Base-by-base conservation (phyloP, 2,329 filamentous ascomycete species). In the Xylaria sp. region DNA sequence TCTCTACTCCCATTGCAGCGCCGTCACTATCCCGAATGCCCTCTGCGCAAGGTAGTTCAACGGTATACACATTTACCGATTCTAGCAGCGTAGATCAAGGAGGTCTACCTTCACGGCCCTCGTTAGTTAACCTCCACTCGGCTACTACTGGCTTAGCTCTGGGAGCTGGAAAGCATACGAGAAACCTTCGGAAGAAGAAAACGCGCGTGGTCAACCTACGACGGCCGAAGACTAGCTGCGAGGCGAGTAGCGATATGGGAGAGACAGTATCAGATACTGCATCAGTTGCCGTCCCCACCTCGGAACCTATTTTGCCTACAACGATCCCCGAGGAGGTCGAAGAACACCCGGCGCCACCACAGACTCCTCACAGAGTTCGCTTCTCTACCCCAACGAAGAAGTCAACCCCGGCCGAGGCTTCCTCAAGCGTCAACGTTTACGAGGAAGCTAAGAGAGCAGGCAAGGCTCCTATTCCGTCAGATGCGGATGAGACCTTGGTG, bases 201-300 rank as follows among this genome's bases (percentile, higher is more conserved):
- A 91, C 85, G 60, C 82, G 91, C 18, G 87, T 95, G 11, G 89
- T 95, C 61, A 91, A 95, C 69, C 78, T 95, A 11, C 83, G 91
- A n/a, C 85, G 82, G 62, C 79, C 83, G 63, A 83, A 82, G 67
- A 76, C 79, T 3, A 80, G 81, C 60, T 73, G 71, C 35, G 79
- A 80, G 30, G 77, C 77, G 46, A 73, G 78, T 34, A 83, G 80
- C 44, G 83, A 83, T 10, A 78, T 78, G 9, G 78, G 79, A 19
- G 81, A 79, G 23, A 75, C 71, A 1, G 73, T 76, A 18, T 84
- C 83, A 4, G 84, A 83, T 34, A 76, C 76, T 0, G 77, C 77
- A 23, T 87, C 84, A 13, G 76, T 85, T 23, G 78, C 80, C 9
- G 78, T 81, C 0, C 85, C 86, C 5, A 78, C 81, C 50, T 89